A percentile compares a stretch with the other conserved stretches of the same genome.
phyloP scores from a whole-genome alignment of 2,329 filamentous ascomycete genomes.

The Fusarium sp. region DNA sequence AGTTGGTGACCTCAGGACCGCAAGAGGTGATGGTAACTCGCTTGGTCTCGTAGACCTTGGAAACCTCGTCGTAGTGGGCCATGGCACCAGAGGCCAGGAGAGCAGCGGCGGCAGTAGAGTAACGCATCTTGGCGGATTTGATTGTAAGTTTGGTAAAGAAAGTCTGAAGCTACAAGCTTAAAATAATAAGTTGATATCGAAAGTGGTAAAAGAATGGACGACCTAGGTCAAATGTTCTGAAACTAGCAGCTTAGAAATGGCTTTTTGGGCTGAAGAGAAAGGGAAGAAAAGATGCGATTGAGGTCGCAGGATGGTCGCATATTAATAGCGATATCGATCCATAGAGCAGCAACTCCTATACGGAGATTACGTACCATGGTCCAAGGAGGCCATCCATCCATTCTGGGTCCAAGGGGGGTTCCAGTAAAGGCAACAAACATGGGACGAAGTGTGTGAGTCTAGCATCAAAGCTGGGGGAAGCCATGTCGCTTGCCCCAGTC shows the following conservation, averaged over 20 bases:
- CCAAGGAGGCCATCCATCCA: slow-evolving; percentile 31
- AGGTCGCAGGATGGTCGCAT: slow-evolving; percentile 53
- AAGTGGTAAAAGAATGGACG: slow-evolving; percentile 63
- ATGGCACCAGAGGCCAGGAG: slow-evolving; percentile 57
- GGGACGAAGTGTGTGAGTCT: slow-evolving; percentile 41
- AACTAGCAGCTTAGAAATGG: slow-evolving; percentile 54
- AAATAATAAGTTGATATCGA: slow-evolving; percentile 44
- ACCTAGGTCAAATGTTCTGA: slow-evolving; percentile 65
- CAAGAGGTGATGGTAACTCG: slow-evolving; percentile 72
- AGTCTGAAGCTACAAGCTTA: slow-evolving; percentile 44
- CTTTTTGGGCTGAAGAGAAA: slow-evolving; percentile 58
- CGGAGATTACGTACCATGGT: slow-evolving; percentile 44
- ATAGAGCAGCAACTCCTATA: slow-evolving; percentile 33
- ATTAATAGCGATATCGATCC: slow-evolving; percentile 58
- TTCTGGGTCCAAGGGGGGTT: slow-evolving; percentile 40
- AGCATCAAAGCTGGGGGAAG: slow-evolving; percentile 38
- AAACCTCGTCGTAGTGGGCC: slow-evolving; percentile 50
- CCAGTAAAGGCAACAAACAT: slow-evolving; percentile 36
- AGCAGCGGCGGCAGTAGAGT: slow-evolving; percentile 61
- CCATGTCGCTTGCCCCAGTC: slow-evolving; percentile 38
- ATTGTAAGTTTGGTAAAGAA: slow-evolving; percentile 38
- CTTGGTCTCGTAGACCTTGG: slow-evolving; percentile 67
- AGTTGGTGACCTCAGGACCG: slow-evolving; percentile 50
- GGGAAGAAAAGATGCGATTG: slow-evolving; percentile 39
- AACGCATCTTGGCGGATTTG: slow-evolving; percentile 69